Base-by-base conservation (phyloP, 2,329 filamentous ascomycete genomes). In the Thelonectria olida region DNA sequence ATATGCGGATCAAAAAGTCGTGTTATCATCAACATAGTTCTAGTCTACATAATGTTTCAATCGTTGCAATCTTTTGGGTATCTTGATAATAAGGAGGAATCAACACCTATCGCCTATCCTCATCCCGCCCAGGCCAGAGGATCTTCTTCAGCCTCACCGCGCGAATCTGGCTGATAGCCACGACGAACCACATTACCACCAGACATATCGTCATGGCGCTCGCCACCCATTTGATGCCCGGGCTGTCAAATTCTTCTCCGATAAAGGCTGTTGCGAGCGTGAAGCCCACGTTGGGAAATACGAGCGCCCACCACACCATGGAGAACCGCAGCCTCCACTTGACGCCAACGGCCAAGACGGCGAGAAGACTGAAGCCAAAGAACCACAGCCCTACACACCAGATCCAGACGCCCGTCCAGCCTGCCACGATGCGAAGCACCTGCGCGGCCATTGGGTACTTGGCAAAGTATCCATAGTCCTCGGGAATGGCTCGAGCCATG, bases 361-460 rank as follows among this genome's bases (percentile, higher is more conserved):
- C 66, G 12, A 73, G 49, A 1, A 71, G 52, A 2, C 63, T 69
- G 13, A 74, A 69, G 1, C 62, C 62, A 34, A 72, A 72, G 50
- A 73, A 70, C 71, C 71, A 73, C 20, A 73, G 66, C 0, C 58
- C 67, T 5, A 73, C 63, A 12, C 70, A 69, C 71, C 71, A 73
- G 25, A 73, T 69, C 65, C 69, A 73, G 31, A 73, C 60, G 0
- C 67, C 53, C 15, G 64, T 47, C 70, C 71, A 73, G 3, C 65
- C 65, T 3, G 70, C 68, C 49, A 70, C 2, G 28, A 73, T 61
- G 8, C 62, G 67, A 8, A 73, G 62, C 17, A 73, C 50, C 39
- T 73, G 60, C 1, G 50, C 54, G 5, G 70, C 70, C 54, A 65
- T 59, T 13, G 72, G 68, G 12, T 72, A 56, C 5, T 50, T 63